Conservation (phyloP, 805 yeast genomes). For the Pichia eremophila region DNA sequence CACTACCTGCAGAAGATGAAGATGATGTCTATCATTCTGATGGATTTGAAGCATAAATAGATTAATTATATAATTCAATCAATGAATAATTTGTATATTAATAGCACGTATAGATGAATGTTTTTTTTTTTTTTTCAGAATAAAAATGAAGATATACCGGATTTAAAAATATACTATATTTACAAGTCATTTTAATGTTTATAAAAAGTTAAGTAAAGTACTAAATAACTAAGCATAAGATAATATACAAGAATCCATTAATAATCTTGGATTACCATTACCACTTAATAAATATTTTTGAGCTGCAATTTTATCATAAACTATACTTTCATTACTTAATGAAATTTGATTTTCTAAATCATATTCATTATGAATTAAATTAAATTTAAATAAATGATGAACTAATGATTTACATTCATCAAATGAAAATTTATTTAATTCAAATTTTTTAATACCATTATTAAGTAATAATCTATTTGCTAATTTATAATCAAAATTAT, state of each 20-base stretch:
- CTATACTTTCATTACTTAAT: conserved; percentile 10
- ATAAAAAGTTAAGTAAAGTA: too few species aligned
- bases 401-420: conserved; percentile 37
- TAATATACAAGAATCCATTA: conserved; percentile 33
- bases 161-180: too few species aligned
- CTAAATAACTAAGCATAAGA: conserved; percentile 19
- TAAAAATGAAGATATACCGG: too few species aligned
- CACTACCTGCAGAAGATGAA: neutral
- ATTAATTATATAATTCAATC: conserved; percentile 5
- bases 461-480: conserved; percentile 35
- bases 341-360: conserved; percentile 22
- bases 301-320: conserved; percentile 29
- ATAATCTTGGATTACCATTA: conserved; percentile 54
- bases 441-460: conserved; percentile 23
- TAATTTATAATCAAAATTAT: conserved; percentile 45
- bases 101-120: too few species aligned
- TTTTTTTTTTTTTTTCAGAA: too few species aligned
- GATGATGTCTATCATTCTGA: conserved; percentile 25
- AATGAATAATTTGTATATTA: neutral
- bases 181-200: too few species aligned
- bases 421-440: conserved; percentile 34
- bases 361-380: conserved; percentile 28
- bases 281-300: conserved; percentile 51
- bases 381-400: conserved; percentile 32
- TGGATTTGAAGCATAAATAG: conserved; percentile 30